Percentiles rank a stretch among this genome's conserved stretches.
Conservation (phyloP, 2,329 filamentous ascomycete genomes). For the Fusarium cicatricum region DNA sequence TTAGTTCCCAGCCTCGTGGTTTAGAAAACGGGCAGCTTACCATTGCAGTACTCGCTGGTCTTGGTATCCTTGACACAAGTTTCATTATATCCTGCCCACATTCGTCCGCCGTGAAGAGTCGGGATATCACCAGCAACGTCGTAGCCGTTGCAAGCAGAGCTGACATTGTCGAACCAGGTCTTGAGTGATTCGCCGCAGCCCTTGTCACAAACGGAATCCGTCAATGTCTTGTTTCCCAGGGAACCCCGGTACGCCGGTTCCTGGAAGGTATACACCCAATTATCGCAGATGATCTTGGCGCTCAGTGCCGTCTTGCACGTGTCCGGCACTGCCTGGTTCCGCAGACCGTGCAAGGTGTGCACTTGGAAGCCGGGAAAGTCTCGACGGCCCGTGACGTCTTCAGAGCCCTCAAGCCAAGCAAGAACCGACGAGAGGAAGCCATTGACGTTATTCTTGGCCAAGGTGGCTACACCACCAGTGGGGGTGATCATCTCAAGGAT, state of each 20-base stretch:
- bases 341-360: background rate
- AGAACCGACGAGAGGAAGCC: slow-evolving; percentile 25
- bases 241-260: slow-evolving; percentile 3
- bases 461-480: slow-evolving; percentile 9
- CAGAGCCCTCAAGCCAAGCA: slow-evolving; percentile 24
- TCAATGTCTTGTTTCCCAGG: background rate
- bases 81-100: slow-evolving; percentile 4
- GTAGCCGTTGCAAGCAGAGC: background rate
- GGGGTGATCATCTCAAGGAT: slow-evolving; percentile 27
- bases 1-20: background rate
- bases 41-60: slow-evolving; percentile 5
- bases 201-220: slow-evolving; percentile 1
- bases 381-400: slow-evolving; percentile 16
- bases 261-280: slow-evolving; percentile 7
- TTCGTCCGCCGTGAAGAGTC: background rate
- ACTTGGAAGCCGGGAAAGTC: slow-evolving; percentile 15
- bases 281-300: slow-evolving; percentile 7
- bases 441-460: slow-evolving; percentile 21
- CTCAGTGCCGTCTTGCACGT: slow-evolving; percentile 8
- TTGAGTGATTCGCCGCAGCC: slow-evolving; percentile 3
- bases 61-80: slow-evolving; percentile 2
- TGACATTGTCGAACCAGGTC: slow-evolving; percentile 1
- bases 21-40: slow-evolving; percentile 1
- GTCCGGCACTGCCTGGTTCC: background rate
- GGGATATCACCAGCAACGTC: background rate